Evolutionary conservation across 2,329 filamentous ascomycete genomes (phyloP).

Genomic region (Eurotiales sp.): DNA sequence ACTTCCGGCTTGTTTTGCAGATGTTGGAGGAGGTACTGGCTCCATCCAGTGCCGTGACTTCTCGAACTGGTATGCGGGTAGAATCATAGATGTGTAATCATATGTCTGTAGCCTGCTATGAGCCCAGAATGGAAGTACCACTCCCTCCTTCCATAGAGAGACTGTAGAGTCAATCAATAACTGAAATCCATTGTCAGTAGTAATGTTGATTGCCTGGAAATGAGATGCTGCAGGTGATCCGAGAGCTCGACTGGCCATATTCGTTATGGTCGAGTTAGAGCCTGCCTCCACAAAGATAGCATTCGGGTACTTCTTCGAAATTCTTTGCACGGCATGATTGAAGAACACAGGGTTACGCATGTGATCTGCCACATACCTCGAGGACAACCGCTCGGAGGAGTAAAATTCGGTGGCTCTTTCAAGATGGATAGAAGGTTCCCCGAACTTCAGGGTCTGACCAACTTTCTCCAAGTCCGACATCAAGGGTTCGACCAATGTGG

Average conservation of each 20-base stretch:
- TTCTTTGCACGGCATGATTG: constrained; percentile 37
- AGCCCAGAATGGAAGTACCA: constrained; percentile 26
- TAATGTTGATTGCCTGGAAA: constrained; percentile 17
- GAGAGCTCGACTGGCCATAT: constrained; percentile 31
- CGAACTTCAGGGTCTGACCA: constrained; percentile 29
- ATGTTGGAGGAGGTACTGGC: constrained; percentile 7
- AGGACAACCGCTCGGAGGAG: not conserved
- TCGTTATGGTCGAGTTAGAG: constrained; percentile 31
- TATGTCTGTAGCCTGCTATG: constrained; percentile 23
- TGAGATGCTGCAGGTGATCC: constrained; percentile 2
- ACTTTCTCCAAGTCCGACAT: constrained; percentile 23
- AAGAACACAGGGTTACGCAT: constrained; percentile 48
- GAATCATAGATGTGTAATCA: constrained; percentile 18
- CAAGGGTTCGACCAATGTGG: constrained; percentile 36
- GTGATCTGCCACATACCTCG: constrained; percentile 30
- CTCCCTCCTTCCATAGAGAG: constrained; percentile 27
- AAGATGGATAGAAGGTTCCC: constrained; percentile 37
- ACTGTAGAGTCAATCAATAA: constrained; percentile 11
- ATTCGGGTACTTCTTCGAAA: constrained; percentile 26
- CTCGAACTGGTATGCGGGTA: constrained; percentile 38
- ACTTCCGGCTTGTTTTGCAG: not conserved
- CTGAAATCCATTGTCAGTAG: not conserved
- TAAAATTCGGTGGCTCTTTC: constrained; percentile 20
- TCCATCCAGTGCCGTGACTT: constrained; percentile 30
- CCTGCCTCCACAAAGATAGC: constrained; percentile 44